phyloP scores from a whole-genome alignment of 2,329 filamentous ascomycete species.

The Lachnellula arida region DNA sequence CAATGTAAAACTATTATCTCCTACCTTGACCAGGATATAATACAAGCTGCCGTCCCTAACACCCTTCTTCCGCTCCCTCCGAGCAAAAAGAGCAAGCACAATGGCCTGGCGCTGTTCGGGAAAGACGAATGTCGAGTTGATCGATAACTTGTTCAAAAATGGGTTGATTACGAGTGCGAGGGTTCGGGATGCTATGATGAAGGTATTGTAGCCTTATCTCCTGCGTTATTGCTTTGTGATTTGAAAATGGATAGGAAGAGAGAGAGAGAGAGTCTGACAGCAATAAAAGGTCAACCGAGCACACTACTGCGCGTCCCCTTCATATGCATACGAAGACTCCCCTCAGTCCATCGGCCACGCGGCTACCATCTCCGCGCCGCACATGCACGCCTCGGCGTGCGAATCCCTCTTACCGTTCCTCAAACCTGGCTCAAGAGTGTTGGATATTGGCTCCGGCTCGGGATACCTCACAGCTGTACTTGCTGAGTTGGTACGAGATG shows the following conservation, averaged over 20 bases:
- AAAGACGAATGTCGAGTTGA: constrained; percentile 64
- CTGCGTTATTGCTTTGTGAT: background rate
- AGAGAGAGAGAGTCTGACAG: constrained; percentile 4
- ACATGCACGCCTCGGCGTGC: constrained; percentile 66
- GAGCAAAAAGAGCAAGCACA: constrained; percentile 42
- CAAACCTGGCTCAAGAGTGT: constrained; percentile 46
- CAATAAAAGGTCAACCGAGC: constrained; percentile 71
- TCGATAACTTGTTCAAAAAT: constrained; percentile 71
- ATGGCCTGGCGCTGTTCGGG: constrained; percentile 95
- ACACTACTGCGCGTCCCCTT: constrained; percentile 71
- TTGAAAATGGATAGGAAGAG: background rate
- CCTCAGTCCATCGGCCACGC: constrained; percentile 63
- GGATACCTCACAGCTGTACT: constrained; percentile 87
- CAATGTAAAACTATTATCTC: background rate
- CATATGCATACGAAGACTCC: constrained; percentile 65
- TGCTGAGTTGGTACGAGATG: constrained; percentile 50
- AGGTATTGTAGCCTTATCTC: constrained; percentile 41
- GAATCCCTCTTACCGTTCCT: constrained; percentile 58
- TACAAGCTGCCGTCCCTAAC: background rate
- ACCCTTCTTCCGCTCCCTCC: background rate
- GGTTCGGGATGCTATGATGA: constrained; percentile 76
- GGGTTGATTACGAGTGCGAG: constrained; percentile 66
- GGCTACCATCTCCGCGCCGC: constrained; percentile 68
- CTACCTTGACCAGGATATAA: background rate
- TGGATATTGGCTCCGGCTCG: constrained; percentile 72